These are phyloP conservation scores for Phytophthora quininea DNA, from an alignment of 352 stramenopile species.

Conservation along the genomic window DNA sequence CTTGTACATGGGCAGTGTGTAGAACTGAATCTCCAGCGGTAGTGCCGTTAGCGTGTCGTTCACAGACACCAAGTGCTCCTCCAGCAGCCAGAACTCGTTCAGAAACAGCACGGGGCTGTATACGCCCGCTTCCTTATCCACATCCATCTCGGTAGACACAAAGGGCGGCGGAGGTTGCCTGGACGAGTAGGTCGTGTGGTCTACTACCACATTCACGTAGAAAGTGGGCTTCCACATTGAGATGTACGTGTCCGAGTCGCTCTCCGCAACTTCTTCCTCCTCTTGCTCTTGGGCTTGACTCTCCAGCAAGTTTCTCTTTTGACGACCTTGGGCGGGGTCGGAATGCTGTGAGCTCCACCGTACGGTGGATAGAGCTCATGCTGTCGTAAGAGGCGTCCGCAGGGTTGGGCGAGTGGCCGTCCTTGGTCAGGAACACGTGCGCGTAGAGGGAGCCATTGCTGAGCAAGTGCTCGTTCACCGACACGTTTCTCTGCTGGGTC, in stretches of 20 bases:
- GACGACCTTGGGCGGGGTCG: slow-evolving; percentile 72
- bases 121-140: slow-evolving; percentile 58
- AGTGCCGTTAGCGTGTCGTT: slow-evolving; percentile 88
- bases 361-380: slow-evolving; percentile 58
- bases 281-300: slow-evolving; percentile 18
- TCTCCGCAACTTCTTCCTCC: slow-evolving; percentile 15
- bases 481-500: slow-evolving; percentile 66
- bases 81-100: slow-evolving; percentile 96
- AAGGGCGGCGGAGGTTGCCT: slow-evolving; percentile 68
- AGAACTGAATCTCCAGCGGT: slow-evolving; percentile 88
- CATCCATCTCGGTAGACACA: slow-evolving; percentile 58
- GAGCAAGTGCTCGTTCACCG: slow-evolving; percentile 68
- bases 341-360: slow-evolving; percentile 77
- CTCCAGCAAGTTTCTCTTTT: slow-evolving; percentile 83
- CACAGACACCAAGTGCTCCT: slow-evolving; percentile 86
- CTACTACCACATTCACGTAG: slow-evolving; percentile 72
- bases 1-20: slow-evolving; percentile 88
- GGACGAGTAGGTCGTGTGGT: slow-evolving; percentile 72
- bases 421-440: slow-evolving; percentile 86
- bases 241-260: slow-evolving; percentile 55
- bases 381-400: slow-evolving; percentile 60
- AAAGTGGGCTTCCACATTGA: slow-evolving; percentile 85
- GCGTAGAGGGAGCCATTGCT: slow-evolving; percentile 83
- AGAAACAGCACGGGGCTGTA: slow-evolving; percentile 92
- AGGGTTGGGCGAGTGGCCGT: slow-evolving; percentile 74